Conservation (phyloP, 139 green algal genomes). For the Spirogloea muscicola region DNA sequence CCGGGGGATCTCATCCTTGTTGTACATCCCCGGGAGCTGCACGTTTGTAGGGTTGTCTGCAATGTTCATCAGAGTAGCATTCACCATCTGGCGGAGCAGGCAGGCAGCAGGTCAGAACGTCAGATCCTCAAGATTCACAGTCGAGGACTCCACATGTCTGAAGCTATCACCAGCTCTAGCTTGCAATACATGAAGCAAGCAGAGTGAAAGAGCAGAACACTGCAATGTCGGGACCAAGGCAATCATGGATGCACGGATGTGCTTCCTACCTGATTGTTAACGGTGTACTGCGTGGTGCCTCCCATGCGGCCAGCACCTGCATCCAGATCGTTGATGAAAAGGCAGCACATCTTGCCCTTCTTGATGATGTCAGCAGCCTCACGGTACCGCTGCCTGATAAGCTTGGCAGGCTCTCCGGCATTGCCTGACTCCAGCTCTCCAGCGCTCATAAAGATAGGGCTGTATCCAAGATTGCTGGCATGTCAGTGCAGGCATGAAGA, state of each 20-base stretch:
- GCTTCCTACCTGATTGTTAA: too few species aligned
- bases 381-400: conserved; percentile 92
- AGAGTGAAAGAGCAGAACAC: too few species aligned
- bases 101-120: too few species aligned
- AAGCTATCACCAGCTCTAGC: too few species aligned
- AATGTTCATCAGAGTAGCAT: conserved; percentile 99
- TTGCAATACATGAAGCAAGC: too few species aligned
- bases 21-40: conserved; percentile 85
- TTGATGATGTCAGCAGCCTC: conserved; percentile 95
- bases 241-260: too few species aligned
- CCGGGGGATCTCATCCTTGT: conserved; percentile 76
- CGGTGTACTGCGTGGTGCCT: conserved; percentile 94
- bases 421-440: conserved; percentile 98
- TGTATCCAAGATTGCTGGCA: too few species aligned
- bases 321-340: conserved; percentile 99
- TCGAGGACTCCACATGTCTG: too few species aligned
- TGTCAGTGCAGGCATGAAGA: too few species aligned
- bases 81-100: conserved; percentile 95
- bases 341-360: conserved; percentile 95
- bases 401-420: conserved; percentile 95
- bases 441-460: conserved; percentile 96
- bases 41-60: conserved; percentile 98
- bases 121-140: too few species aligned
- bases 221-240: too few species aligned
- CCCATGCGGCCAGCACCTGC: conserved; percentile 93